A percentile compares a stretch with the other conserved stretches of the same genome.
Conservation (phyloP, 2,329 filamentous ascomycete genomes). For the Coniella vitis region DNA sequence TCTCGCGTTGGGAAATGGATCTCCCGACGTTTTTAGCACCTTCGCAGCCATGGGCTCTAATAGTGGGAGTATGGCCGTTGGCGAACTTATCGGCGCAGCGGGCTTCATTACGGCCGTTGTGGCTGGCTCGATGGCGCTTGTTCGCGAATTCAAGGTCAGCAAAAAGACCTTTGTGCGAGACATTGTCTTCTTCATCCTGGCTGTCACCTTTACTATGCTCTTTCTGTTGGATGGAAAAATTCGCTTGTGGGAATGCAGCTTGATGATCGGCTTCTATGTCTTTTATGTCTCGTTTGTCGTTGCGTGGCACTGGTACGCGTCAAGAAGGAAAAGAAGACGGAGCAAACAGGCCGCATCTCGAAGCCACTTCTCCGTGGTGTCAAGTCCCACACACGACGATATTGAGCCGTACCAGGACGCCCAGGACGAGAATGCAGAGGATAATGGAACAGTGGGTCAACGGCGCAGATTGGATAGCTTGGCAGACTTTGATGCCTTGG, state of each 20-base stretch:
- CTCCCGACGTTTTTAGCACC: constrained; percentile 95
- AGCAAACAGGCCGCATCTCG: constrained; percentile 66
- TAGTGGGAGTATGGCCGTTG: constrained; percentile 92
- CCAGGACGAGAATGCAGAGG: constrained; percentile 41
- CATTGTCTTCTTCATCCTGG: constrained; percentile 83
- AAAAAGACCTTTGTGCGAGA: constrained; percentile 87
- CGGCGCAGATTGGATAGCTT: constrained; percentile 19
- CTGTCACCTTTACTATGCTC: constrained; percentile 78
- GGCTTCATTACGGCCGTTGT: constrained; percentile 96
- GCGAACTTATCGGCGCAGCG: constrained; percentile 89
- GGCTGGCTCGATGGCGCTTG: constrained; percentile 92
- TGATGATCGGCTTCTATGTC: constrained; percentile 86
- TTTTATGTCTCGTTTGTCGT: constrained; percentile 89
- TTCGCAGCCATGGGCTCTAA: constrained; percentile 97
- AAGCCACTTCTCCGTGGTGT: constrained; percentile 61
- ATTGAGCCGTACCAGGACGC: constrained; percentile 60
- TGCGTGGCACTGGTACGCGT: constrained; percentile 82
- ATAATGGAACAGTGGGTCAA: constrained; percentile 36
- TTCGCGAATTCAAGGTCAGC: constrained; percentile 89
- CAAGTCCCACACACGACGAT: constrained; percentile 45
- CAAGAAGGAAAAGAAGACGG: constrained; percentile 51
- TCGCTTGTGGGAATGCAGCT: constrained; percentile 78
- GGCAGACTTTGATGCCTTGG: constrained; percentile 19
- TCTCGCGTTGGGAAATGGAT: constrained; percentile 93
- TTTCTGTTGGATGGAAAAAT: constrained; percentile 82